Base-by-base conservation (phyloP, 345 rosid species). In the Cardamine resedifolia region DNA sequence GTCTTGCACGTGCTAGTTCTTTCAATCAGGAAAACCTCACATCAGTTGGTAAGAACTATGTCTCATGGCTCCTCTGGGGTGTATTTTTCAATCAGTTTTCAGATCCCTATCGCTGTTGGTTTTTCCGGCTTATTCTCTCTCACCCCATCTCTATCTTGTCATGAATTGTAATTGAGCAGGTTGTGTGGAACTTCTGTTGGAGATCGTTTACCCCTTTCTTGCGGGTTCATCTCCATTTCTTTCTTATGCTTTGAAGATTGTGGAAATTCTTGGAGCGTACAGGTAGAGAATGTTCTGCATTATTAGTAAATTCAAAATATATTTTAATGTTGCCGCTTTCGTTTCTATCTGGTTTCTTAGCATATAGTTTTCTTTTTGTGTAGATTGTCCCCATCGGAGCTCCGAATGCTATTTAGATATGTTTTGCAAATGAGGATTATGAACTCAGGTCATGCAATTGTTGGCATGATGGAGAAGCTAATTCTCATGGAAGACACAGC, bases 351-450 rank as follows among this genome's bases (percentile, higher is more conserved):
- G 62, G 24, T 78, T 63, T 52, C 68, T 56, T 68, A 70, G 12
- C 30, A 39, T 59, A 68, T 50, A 64, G 53, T 28, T 69, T 72
- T 76, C 72, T 78, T 61, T 81, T 66, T 74, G 71, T 81, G 78
- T 83, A 96, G 99, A 94, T 86, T 96, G 83, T 92, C 98, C 73
- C 82, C 95, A 58, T 86, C 94, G 57, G 99, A 96, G 82, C 90
- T 96, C 65, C 89, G 92, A 63, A 78, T 83, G 52, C 91, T 96
- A 75, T 76, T 90, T 73, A 84, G 97, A 82, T 96, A 90, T 76
- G 79, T 92, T 77, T 59, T 96, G 72, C 99, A 88, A 76, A 90
- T 83, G 89, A 90, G 91, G 81, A 78, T 75, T 83, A 82, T 81
- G 87, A 85, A 83, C 62, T 90, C 97, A 33, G 90, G 94, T 47